phyloP scores from a whole-genome alignment of 2,329 filamentous ascomycete genomes.

The Curvularia spicifera region DNA sequence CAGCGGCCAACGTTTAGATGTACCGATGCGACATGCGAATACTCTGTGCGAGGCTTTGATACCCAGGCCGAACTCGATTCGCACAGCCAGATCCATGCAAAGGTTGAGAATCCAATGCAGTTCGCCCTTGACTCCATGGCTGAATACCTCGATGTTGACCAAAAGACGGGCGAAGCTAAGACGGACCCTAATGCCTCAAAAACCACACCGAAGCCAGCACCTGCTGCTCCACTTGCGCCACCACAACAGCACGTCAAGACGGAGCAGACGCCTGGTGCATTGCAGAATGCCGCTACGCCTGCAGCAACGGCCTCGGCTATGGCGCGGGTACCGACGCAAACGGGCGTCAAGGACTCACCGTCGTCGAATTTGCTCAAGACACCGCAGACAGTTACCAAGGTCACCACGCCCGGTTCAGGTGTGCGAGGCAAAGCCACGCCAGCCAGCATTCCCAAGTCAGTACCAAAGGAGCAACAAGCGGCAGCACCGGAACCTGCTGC shows the following conservation, averaged over 20 bases:
- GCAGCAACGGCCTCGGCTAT: constrained; percentile 46
- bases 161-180: constrained; percentile 50
- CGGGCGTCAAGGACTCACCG: constrained; percentile 47
- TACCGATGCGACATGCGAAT: constrained; percentile 59
- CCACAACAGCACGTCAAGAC: constrained; percentile 39
- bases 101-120: constrained; percentile 62
- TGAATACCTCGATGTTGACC: constrained; percentile 58
- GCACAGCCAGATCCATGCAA: constrained; percentile 62
- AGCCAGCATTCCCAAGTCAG: constrained; percentile 32
- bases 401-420: constrained; percentile 43
- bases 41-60: constrained; percentile 61
- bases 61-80: constrained; percentile 61
- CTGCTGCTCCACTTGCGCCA: constrained; percentile 32
- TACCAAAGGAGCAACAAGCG: constrained; percentile 34
- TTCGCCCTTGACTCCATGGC: constrained; percentile 62
- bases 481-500: constrained; percentile 25
- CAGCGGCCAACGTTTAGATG: constrained; percentile 60
- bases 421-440: constrained; percentile 44
- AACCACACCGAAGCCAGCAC: constrained; percentile 30
- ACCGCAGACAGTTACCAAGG: constrained; percentile 45
- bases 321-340: constrained; percentile 47
- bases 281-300: constrained; percentile 47
- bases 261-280: constrained; percentile 43
- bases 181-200: constrained; percentile 32
- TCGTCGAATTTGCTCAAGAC: constrained; percentile 49